Percentiles rank a stretch among this genome's conserved stretches.
Conservation (phyloP, 148 eudicot species). For the Hydrangea macrophylla region DNA sequence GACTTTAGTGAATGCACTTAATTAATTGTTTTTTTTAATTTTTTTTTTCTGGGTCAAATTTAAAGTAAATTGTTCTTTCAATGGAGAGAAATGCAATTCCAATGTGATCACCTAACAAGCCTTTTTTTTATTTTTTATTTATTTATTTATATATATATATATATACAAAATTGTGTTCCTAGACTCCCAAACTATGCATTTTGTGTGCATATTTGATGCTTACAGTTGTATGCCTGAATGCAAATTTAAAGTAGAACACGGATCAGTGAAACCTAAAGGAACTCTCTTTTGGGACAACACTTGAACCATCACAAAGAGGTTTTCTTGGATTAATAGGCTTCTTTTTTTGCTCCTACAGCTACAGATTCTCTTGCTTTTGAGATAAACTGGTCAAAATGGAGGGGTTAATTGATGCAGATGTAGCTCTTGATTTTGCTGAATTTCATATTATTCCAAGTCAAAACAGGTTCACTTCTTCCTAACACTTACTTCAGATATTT, state of each 20-base stretch:
- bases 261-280: not conserved
- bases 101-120: not conserved
- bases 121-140: too few species aligned
- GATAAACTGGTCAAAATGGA: slow-evolving; percentile 40
- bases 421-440: slow-evolving; percentile 52
- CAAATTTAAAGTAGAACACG: not conserved
- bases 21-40: not conserved
- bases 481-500: not conserved
- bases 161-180: not conserved
- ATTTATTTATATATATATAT: too few species aligned
- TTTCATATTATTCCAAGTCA: slow-evolving; percentile 57
- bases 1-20: not conserved
- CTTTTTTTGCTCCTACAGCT: not conserved
- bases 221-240: too few species aligned
- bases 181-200: not conserved
- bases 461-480: slow-evolving; percentile 46
- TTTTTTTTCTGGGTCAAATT: not conserved
- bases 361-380: slow-evolving; percentile 19
- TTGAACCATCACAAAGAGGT: slow-evolving; percentile 6
- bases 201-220: not conserved
- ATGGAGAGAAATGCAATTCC: not conserved
- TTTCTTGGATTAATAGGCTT: slow-evolving; percentile 10
- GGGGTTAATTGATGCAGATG: slow-evolving; percentile 45
- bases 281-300: not conserved
- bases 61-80: not conserved